Conservation (phyloP, 352 stramenopile genomes). For the Pythium rishiriense region DNA sequence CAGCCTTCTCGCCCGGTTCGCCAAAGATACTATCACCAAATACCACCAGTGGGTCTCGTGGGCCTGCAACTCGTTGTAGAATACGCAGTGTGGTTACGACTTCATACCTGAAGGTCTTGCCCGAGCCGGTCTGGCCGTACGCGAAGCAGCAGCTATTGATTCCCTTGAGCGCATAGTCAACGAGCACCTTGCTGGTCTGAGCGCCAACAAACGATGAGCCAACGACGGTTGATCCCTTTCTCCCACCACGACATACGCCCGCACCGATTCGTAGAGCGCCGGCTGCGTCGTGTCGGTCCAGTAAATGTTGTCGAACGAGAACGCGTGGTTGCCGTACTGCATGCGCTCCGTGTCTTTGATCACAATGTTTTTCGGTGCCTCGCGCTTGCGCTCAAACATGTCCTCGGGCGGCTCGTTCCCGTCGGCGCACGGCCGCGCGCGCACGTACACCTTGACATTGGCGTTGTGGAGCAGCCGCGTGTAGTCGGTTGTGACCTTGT, state of each 20-base stretch:
- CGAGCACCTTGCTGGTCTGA: conserved; percentile 80
- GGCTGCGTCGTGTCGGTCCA: conserved; percentile 80
- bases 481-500: conserved; percentile 88
- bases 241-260: background rate
- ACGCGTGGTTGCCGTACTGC: conserved; percentile 86
- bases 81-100: background rate
- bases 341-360: conserved; percentile 87
- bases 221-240: background rate
- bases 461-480: conserved; percentile 72
- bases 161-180: conserved; percentile 89
- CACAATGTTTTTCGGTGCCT: conserved; percentile 77
- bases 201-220: background rate
- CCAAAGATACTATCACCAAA: conserved; percentile 85
- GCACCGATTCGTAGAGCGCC: conserved; percentile 70
- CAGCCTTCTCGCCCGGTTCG: conserved; percentile 77
- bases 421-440: conserved; percentile 75
- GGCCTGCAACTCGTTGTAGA: too few relatives aligned
- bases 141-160: conserved; percentile 95
- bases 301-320: conserved; percentile 87
- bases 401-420: conserved; percentile 65
- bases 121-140: conserved; percentile 88
- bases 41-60: too few relatives aligned
- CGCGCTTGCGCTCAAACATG: conserved; percentile 84
- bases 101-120: conserved; percentile 78
- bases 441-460: conserved; percentile 85